These are phyloP conservation scores for Zymoseptoria crescenta DNA, from an alignment of 2,329 filamentous ascomycete species.

Conservation along the genomic window DNA sequence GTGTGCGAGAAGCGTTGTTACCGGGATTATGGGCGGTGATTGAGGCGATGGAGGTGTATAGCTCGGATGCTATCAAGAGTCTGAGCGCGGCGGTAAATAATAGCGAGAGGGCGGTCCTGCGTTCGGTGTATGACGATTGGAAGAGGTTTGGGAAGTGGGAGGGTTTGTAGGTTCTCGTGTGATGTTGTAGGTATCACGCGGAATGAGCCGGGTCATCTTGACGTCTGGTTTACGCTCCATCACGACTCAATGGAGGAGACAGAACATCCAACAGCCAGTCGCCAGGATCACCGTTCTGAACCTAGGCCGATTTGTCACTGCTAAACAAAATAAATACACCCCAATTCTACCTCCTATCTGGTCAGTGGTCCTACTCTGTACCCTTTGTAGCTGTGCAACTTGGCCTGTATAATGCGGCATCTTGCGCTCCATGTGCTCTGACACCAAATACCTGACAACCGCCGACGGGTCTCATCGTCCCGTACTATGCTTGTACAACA, in stretches of 20 bases:
- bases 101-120: constrained; percentile 46
- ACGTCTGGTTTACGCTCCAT: not conserved
- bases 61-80: constrained; percentile 41
- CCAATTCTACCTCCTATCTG: not conserved
- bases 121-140: constrained; percentile 47
- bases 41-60: constrained; percentile 40
- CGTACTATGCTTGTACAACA: not conserved
- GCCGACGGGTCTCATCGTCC: not conserved
- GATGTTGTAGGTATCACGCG: not conserved
- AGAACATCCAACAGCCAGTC: too few species aligned
- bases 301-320: not conserved
- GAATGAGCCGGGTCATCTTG: not conserved
- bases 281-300: not conserved
- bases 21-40: constrained; percentile 47
- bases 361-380: not conserved
- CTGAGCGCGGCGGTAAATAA: constrained; percentile 47
- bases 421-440: not conserved
- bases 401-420: not conserved
- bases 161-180: constrained; percentile 5
- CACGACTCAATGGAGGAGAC: too few species aligned
- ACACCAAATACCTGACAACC: not conserved
- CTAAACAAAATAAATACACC: not conserved
- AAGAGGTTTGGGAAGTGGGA: constrained; percentile 29
- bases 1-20: constrained; percentile 45
- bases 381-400: not conserved